Evolutionary conservation across 352 stramenopile genomes (phyloP).

Genomic region (Peronospora belbahrii): DNA sequence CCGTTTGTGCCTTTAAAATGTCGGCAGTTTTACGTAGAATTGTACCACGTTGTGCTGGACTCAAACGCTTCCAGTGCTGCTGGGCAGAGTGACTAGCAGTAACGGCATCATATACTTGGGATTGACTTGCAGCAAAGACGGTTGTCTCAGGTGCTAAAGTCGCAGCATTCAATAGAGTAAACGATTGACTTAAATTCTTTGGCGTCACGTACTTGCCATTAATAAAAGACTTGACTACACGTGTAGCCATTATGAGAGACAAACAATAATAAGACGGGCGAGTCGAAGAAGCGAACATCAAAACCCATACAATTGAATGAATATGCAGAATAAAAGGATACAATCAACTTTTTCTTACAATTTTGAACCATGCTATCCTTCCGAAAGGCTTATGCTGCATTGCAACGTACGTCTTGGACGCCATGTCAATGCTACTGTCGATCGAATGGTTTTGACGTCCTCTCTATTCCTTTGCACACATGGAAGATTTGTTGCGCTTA

Average conservation of each 20-base stretch:
- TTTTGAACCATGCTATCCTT: conserved; percentile 7
- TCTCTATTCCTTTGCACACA: neutral
- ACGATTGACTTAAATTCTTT: conserved; percentile 8
- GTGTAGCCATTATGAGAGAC: conserved; percentile 13
- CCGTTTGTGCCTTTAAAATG: conserved; percentile 47
- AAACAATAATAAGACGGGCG: neutral
- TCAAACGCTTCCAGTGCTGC: conserved; percentile 50
- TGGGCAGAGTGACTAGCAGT: conserved; percentile 35
- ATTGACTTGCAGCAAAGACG: conserved; percentile 36
- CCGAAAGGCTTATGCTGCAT: neutral
- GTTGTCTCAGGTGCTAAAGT: conserved; percentile 43
- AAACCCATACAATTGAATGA: neutral
- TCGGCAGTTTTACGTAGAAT: conserved; percentile 57
- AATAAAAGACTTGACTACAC: conserved; percentile 60
- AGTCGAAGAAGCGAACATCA: neutral
- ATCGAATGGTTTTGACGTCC: neutral
- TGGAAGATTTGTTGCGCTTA: neutral
- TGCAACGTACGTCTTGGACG: neutral
- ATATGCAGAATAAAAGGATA: neutral
- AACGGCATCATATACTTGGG: conserved; percentile 50
- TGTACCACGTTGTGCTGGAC: conserved; percentile 50
- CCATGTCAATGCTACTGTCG: neutral
- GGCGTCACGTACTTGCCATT: conserved; percentile 50
- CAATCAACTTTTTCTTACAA: neutral
- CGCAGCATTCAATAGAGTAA: conserved; percentile 57